Conservation (phyloP, 2,329 filamentous ascomycete genomes). For the Xylariaceae sp. region DNA sequence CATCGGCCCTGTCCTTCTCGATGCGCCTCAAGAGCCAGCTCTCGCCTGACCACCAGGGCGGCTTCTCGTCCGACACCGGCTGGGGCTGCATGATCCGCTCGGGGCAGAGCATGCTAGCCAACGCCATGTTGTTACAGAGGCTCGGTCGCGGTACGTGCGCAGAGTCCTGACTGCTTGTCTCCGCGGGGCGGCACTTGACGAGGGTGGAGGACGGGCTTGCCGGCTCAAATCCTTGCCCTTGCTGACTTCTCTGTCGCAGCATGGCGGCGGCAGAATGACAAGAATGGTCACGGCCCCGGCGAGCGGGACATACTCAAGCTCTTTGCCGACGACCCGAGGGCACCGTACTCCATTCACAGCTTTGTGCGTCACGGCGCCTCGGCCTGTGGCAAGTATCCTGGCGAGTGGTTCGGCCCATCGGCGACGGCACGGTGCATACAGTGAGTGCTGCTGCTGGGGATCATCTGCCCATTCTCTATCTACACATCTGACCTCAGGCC, state of each 20-base stretch:
- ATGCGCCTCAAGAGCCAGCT: conserved; percentile 79
- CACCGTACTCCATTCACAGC: conserved; percentile 89
- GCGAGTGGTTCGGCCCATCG: conserved; percentile 98
- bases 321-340: conserved; percentile 79
- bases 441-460: conserved; percentile 41
- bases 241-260: no score
- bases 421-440: conserved; percentile 91
- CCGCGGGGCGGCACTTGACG: conserved; percentile 9
- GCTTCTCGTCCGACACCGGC: conserved; percentile 87
- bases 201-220: no score
- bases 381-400: conserved; percentile 87
- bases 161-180: background rate
- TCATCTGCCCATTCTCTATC: background rate
- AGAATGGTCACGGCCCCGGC: conserved; percentile 42
- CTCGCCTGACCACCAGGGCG: conserved; percentile 64
- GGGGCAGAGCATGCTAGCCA: conserved; percentile 86
- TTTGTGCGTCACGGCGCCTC: conserved; percentile 84
- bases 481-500: conserved; percentile 7
- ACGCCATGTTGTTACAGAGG: conserved; percentile 64
- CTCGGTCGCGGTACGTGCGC: conserved; percentile 65
- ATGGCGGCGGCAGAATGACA: no score
- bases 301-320: conserved; percentile 68
- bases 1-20: conserved; percentile 66
- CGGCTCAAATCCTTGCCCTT: no score
- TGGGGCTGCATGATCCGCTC: conserved; percentile 99